A percentile compares a stretch with the other conserved stretches of the same genome.
Conservation (phyloP, 352 stramenopile genomes). For the Pythium biforme region DNA sequence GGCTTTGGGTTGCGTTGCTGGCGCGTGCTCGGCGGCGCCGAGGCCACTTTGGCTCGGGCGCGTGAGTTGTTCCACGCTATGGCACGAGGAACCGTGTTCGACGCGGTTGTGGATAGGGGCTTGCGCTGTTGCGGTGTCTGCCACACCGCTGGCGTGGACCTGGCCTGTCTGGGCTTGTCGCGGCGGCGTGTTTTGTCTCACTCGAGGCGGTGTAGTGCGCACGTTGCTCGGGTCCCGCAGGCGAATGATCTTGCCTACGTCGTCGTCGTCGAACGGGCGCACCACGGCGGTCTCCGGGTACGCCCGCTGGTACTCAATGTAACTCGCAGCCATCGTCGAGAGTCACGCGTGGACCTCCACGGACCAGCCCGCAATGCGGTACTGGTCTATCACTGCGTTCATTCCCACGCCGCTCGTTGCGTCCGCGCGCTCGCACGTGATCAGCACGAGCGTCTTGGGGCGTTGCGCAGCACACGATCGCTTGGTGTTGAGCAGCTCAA, state of each 20-base stretch:
- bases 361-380: slow-evolving; percentile 32
- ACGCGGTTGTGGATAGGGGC: too few relatives aligned
- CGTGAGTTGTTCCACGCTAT: too few relatives aligned
- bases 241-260: slow-evolving; percentile 13
- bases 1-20: too few relatives aligned
- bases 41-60: too few relatives aligned
- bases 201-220: too few relatives aligned
- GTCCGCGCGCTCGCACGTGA: slow-evolving; percentile 35
- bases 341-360: slow-evolving; percentile 45
- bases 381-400: slow-evolving; percentile 26
- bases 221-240: not conserved
- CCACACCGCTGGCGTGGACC: too few relatives aligned
- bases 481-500: slow-evolving; percentile 29
- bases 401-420: slow-evolving; percentile 30
- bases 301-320: slow-evolving; percentile 32
- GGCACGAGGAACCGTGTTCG: too few relatives aligned
- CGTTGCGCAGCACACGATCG: slow-evolving; percentile 18
- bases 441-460: slow-evolving; percentile 38
- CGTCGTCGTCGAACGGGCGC: slow-evolving; percentile 30
- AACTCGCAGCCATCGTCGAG: slow-evolving; percentile 31
- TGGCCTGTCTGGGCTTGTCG: too few relatives aligned
- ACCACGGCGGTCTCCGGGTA: slow-evolving; percentile 27
- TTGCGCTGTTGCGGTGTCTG: too few relatives aligned
- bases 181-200: not conserved
- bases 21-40: too few relatives aligned